Evolutionary conservation across 345 rosid genomes (phyloP).

Genomic region (Boechera retrofracta): DNA sequence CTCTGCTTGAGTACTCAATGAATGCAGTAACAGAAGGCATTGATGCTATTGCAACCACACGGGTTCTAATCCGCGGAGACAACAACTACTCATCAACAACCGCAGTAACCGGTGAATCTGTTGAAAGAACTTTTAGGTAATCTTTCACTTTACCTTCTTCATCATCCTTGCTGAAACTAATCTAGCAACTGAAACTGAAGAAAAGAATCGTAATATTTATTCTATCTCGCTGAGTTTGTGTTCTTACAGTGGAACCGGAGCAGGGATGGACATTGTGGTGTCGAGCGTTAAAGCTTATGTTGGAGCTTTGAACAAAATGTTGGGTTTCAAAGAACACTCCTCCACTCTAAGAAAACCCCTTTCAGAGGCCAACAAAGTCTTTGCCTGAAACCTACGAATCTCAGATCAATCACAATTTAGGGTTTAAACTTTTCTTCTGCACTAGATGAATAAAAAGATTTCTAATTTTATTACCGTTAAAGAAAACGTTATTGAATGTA

Average conservation of each 20-base stretch:
- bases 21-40: conserved; percentile 90
- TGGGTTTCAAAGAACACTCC: conserved; percentile 54
- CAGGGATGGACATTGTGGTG: conserved; percentile 78
- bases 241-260: conserved; percentile 72
- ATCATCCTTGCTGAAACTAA: conserved; percentile 9
- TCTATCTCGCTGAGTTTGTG: background rate
- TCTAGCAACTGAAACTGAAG: conserved; percentile 3
- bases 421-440: background rate
- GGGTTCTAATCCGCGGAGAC: conserved; percentile 79
- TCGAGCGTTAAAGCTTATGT: conserved; percentile 89
- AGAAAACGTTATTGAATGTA: background rate
- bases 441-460: background rate
- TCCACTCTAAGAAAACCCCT: conserved; percentile 34
- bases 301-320: conserved; percentile 82
- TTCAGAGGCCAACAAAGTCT: conserved; percentile 36
- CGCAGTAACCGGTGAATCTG: conserved; percentile 62
- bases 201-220: background rate
- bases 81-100: conserved; percentile 50
- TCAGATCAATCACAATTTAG: conserved; percentile 1
- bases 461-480: background rate
- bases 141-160: background rate
- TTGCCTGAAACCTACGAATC: conserved; percentile 45
- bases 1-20: conserved; percentile 87
- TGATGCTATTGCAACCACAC: conserved; percentile 94
- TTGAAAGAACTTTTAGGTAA: conserved; percentile 77